These are phyloP conservation scores for Arxiozyma bovina DNA, from an alignment of 1,139 yeast genomes.

Conservation along the genomic window DNA sequence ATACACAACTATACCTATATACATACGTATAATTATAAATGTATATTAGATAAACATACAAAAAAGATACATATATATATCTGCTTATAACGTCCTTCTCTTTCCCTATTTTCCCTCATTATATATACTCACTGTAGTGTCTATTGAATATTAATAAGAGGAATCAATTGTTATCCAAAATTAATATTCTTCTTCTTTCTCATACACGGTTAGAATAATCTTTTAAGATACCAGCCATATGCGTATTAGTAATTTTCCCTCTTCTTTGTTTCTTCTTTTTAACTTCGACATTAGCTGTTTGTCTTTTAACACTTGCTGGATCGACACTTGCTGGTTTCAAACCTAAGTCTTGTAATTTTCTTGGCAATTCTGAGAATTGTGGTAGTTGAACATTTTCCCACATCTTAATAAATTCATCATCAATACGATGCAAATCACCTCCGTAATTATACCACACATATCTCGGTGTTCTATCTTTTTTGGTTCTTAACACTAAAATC, in stretches of 20 bases:
- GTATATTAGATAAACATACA: neutral
- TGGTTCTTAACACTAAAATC: conserved; percentile 74
- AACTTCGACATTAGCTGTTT: conserved; percentile 37
- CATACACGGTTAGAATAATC: conserved; percentile 48
- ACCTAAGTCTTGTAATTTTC: conserved; percentile 69
- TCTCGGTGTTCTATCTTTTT: conserved; percentile 86
- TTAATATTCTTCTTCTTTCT: neutral
- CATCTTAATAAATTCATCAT: conserved; percentile 71
- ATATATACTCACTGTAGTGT: neutral
- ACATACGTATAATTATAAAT: neutral
- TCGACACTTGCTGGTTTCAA: conserved; percentile 95
- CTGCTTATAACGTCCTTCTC: too few relatives aligned
- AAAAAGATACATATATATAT: neutral
- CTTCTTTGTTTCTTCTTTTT: conserved; percentile 88
- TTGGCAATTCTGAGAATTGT: conserved; percentile 69
- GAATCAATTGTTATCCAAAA: neutral
- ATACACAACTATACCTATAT: too few relatives aligned
- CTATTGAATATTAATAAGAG: neutral
- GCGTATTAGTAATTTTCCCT: conserved; percentile 91
- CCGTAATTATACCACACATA: conserved; percentile 85
- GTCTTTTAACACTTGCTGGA: conserved; percentile 76
- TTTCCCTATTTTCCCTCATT: too few relatives aligned
- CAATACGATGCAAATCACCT: conserved; percentile 64
- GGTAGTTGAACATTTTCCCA: conserved; percentile 81
- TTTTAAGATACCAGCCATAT: conserved; percentile 88